These are phyloP conservation scores for Gloeostereum incarnatum DNA, from an alignment of 768 basidiomycete genomes.

Conservation along the genomic window DNA sequence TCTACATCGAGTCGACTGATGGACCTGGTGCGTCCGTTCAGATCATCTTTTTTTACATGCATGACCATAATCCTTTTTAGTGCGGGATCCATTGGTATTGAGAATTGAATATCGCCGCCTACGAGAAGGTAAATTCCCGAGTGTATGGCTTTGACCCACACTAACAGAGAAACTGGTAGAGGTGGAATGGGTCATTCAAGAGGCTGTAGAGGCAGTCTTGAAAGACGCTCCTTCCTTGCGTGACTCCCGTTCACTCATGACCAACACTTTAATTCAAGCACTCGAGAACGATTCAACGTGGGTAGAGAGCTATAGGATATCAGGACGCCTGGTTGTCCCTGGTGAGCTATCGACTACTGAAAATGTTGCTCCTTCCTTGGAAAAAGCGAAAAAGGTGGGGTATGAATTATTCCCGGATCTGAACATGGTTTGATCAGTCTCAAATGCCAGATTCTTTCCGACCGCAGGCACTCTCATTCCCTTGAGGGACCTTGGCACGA, in stretches of 20 bases:
- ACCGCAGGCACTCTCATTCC: conserved; percentile 28
- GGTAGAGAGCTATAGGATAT: conserved; percentile 62
- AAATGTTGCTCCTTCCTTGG: conserved; percentile 20
- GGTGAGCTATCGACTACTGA: conserved; percentile 18
- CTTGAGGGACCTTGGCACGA: conserved; percentile 55
- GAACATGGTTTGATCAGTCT: too few species aligned
- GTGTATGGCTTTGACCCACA: background rate
- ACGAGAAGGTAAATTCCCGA: conserved; percentile 59
- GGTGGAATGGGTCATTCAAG: conserved; percentile 53
- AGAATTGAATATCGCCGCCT: conserved; percentile 71
- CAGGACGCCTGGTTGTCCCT: conserved; percentile 62
- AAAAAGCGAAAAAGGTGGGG: conserved; percentile 22
- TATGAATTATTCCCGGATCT: background rate
- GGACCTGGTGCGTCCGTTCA: conserved; percentile 48
- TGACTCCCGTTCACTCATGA: conserved; percentile 32
- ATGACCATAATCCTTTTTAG: conserved; percentile 29
- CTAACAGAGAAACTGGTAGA: conserved; percentile 30
- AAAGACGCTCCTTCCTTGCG: conserved; percentile 20
- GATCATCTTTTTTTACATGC: too few species aligned
- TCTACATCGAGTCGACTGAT: conserved; percentile 57
- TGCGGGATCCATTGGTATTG: conserved; percentile 52
- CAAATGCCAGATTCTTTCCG: conserved; percentile 36
- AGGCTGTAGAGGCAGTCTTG: conserved; percentile 33
- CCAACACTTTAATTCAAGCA: conserved; percentile 42
- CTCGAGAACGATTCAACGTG: conserved; percentile 56